Evolutionary conservation across 1,284 basidiomycete species (phyloP).

Genomic region (Testicularia cyperi): DNA sequence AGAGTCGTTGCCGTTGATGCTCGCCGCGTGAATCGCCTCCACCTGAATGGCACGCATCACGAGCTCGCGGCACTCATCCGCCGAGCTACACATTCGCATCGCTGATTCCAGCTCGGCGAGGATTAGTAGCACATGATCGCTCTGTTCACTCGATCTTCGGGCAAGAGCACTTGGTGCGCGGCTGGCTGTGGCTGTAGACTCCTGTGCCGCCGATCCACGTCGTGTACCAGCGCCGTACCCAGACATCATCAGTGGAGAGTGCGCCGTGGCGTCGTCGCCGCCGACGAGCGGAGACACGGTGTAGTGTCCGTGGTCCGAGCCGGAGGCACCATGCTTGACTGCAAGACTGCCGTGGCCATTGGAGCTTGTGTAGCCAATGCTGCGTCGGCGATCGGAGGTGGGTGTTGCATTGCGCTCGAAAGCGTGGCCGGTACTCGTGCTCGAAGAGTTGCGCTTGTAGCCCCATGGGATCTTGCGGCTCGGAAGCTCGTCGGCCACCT

Average conservation of each 20-base stretch:
- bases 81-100: conserved; percentile 40
- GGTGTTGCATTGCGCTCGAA: conserved; percentile 24
- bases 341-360: conserved; percentile 18
- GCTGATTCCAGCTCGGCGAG: conserved; percentile 40
- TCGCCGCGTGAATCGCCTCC: too few relatives aligned
- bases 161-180: conserved; percentile 4
- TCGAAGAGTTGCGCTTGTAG: conserved; percentile 39
- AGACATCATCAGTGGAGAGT: neutral
- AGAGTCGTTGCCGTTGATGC: too few relatives aligned
- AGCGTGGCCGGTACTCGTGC: neutral
- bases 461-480: conserved; percentile 51
- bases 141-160: too few relatives aligned
- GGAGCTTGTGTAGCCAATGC: conserved; percentile 26
- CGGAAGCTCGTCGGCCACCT: conserved; percentile 21
- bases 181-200: too few relatives aligned
- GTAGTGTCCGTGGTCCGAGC: too few relatives aligned
- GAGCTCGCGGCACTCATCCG: conserved; percentile 46
- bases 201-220: neutral
- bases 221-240: too few relatives aligned
- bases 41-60: conserved; percentile 38
- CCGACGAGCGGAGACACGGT: too few relatives aligned
- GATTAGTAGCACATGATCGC: conserved; percentile 20
- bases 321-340: too few relatives aligned
- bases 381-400: conserved; percentile 25
- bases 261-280: too few relatives aligned